These are phyloP conservation scores for Lachancea mirantina DNA, from an alignment of 805 yeast genomes.

Conservation along the genomic window DNA sequence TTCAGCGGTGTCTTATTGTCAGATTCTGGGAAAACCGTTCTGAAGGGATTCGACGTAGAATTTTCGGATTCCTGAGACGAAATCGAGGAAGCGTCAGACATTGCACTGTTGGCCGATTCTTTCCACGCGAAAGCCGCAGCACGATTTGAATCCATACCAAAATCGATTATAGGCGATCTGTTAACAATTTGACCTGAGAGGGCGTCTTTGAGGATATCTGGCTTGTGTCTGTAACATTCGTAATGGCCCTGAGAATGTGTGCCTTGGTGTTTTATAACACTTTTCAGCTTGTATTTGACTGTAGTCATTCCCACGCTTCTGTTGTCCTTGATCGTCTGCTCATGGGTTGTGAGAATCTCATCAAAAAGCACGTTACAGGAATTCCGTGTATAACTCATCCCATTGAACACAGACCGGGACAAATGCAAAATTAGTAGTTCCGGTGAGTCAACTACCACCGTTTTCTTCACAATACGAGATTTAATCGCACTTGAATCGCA, in stretches of 20 bases:
- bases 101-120: constrained; percentile 6
- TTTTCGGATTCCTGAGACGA: constrained; percentile 9
- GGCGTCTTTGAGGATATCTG: constrained; percentile 37
- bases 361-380: constrained; percentile 63
- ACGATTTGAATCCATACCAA: constrained; percentile 11
- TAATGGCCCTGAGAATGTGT: constrained; percentile 86
- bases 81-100: constrained; percentile 7
- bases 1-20: constrained; percentile 1
- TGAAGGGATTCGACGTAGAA: constrained; percentile 8
- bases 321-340: constrained; percentile 19
- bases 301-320: constrained; percentile 16
- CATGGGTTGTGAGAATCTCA: constrained; percentile 49
- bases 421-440: constrained; percentile 70
- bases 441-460: constrained; percentile 60
- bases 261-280: constrained; percentile 81
- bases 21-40: constrained; percentile 11
- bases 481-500: constrained; percentile 41
- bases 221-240: constrained; percentile 79
- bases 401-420: constrained; percentile 73
- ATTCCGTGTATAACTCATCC: constrained; percentile 62
- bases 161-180: constrained; percentile 26
- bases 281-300: constrained; percentile 51
- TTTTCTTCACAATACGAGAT: constrained; percentile 62
- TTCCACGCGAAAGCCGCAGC: constrained; percentile 12
- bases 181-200: constrained; percentile 23